phyloP scores from a whole-genome alignment of 805 yeast species.

The Lipomyces starkeyi region DNA sequence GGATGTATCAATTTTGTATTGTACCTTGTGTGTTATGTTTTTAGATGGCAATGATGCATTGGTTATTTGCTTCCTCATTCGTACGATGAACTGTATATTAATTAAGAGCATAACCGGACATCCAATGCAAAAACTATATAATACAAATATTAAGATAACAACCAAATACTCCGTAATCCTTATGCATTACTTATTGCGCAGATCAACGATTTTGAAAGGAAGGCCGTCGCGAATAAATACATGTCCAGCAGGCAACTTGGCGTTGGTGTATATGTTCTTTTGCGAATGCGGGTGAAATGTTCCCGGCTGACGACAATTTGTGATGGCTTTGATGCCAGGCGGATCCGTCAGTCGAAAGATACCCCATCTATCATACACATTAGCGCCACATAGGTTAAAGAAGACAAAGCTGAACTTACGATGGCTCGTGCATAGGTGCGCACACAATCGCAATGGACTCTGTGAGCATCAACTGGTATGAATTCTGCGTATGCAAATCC shows the following conservation, averaged over 20 bases:
- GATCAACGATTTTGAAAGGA: constrained; percentile 58
- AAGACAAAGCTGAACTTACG: constrained; percentile 30
- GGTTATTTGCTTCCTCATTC: neutral
- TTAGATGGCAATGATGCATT: neutral
- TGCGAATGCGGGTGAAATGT: constrained; percentile 69
- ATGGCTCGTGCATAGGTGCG: constrained; percentile 57
- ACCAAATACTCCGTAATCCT: neutral
- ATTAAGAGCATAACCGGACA: neutral
- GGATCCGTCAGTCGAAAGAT: constrained; percentile 69
- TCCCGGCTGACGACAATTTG: constrained; percentile 56
- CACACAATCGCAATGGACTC: constrained; percentile 73
- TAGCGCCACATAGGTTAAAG: neutral
- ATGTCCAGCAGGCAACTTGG: constrained; percentile 56
- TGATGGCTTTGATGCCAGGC: constrained; percentile 62
- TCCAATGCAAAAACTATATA: constrained; percentile 6
- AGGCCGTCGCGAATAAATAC: constrained; percentile 54
- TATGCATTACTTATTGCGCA: constrained; percentile 45
- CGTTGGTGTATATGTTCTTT: constrained; percentile 55
- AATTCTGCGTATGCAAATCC: constrained; percentile 70
- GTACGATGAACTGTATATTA: constrained; percentile 3
- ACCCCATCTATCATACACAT: constrained; percentile 49
- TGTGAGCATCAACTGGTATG: constrained; percentile 72
- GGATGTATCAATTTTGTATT: constrained; percentile 2
- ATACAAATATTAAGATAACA: neutral
- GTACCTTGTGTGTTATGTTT: neutral